Conservation (phyloP, 1,284 basidiomycete species). For the Neotropicomus parvogracilis region DNA sequence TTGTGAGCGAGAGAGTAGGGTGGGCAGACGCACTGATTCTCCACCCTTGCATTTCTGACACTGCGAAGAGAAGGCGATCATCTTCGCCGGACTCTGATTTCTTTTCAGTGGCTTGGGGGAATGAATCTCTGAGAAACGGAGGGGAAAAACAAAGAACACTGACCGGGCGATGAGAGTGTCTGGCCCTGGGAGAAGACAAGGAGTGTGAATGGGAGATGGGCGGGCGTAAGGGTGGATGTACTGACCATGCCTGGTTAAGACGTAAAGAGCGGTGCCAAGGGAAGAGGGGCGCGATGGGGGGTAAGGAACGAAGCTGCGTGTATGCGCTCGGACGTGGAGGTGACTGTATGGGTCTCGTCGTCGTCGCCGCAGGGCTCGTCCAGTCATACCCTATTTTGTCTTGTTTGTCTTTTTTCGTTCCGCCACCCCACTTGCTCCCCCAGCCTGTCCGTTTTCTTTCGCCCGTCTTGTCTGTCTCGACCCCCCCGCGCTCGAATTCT, state of each 20-base stretch:
- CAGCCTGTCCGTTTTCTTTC: too few species aligned
- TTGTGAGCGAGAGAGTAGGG: not conserved
- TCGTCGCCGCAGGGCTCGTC: constrained; percentile 9
- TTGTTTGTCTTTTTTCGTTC: constrained; percentile 30
- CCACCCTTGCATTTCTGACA: constrained; percentile 99
- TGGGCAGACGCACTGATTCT: constrained; percentile 75
- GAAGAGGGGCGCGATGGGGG: not conserved
- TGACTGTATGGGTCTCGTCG: constrained; percentile 15
- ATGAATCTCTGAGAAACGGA: constrained; percentile 18
- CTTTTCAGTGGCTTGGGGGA: constrained; percentile 73
- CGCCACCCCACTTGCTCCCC: constrained; percentile 1
- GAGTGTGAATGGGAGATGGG: constrained; percentile 7
- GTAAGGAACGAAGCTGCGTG: constrained; percentile 11
- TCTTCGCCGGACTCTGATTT: constrained; percentile 77
- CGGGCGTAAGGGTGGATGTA: not conserved
- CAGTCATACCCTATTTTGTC: constrained; percentile 29
- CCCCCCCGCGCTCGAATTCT: constrained; percentile 1
- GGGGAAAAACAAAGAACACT: constrained; percentile 20
- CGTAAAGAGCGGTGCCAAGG: constrained; percentile 24
- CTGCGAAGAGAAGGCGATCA: constrained; percentile 75
- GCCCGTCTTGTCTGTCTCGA: not conserved
- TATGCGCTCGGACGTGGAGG: constrained; percentile 13
- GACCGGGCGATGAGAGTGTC: constrained; percentile 69
- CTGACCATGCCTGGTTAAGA: constrained; percentile 34
- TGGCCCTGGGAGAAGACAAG: constrained; percentile 51